Base-by-base conservation (phyloP, 2,329 filamentous ascomycete genomes). In the Diaporthe velutina region DNA sequence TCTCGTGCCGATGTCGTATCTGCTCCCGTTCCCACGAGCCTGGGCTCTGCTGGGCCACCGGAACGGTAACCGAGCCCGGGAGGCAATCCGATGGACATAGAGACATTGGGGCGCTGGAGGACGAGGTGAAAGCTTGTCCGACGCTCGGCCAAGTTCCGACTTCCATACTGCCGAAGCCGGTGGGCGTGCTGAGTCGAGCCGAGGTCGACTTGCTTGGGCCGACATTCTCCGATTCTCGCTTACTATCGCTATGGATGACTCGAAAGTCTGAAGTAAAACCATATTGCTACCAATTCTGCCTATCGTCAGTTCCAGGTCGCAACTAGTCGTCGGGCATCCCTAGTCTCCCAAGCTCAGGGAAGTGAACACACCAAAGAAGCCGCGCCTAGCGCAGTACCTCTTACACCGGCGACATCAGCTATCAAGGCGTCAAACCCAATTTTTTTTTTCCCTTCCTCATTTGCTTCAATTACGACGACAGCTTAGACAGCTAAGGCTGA, bases 1-100 rank as follows among this genome's bases (percentile, higher is more conserved):
- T 74, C 68, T 38, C 12, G n/a, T 60, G 74, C 73, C 73, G 61
- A 70, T 75, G 68, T 76, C 73, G 73, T 75, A 71, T 75, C 67
- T 74, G 58, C 30, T 38, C 57, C 55, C 40, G 40, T 55, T 66
- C 30, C 54, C n/a, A 48, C 40, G 38, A 19, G 58, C 64, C 70
- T 74, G 73, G 33, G 28, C 45, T 61, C 38, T 42, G 58, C 38
- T 61, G 57, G 57, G 38, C 38, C 35, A 42, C 57, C 35, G 57
- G 57, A 38, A 17, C n/a, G 15, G 22, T 30, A 61, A 38, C 57
- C 57, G 57, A 60, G 57, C 33, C 33, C 57, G 35, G 57, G 57
- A 60, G 22, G 57, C 22, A 60, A 40, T 60, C 57, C 57, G 68
- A 38, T 33, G 38, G 55, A 55, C 71, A 68, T 25, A n/a, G n/a